Evolutionary conservation across 257 asterid genomes (phyloP).

Genomic region (Salvia hispanica): DNA sequence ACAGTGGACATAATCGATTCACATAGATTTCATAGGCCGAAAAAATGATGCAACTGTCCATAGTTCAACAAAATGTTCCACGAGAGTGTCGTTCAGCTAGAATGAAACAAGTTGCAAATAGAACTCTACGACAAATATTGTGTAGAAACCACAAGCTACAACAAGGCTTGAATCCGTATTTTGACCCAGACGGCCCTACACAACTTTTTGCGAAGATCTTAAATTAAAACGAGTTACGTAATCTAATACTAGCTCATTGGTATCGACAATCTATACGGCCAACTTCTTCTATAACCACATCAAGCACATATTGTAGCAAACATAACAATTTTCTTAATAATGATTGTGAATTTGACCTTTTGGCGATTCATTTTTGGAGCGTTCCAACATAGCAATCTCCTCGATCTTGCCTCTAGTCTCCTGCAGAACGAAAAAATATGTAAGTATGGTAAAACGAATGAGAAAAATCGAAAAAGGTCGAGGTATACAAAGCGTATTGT

Average conservation of each 20-base stretch:
- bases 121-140: not conserved
- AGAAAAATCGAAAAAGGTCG: not conserved
- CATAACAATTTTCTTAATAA: not conserved
- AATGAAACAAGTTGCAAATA: not conserved
- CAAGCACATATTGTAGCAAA: too few relatives aligned
- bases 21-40: too few relatives aligned
- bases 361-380: slow-evolving; percentile 58
- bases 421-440: slow-evolving; percentile 41
- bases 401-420: slow-evolving; percentile 83
- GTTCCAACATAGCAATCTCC: slow-evolving; percentile 87
- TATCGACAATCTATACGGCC: too few relatives aligned
- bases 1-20: too few relatives aligned
- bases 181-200: too few relatives aligned
- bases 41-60: too few relatives aligned
- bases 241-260: too few relatives aligned
- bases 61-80: not conserved
- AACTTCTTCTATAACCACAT: too few relatives aligned
- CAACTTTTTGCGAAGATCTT: too few relatives aligned
- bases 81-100: not conserved
- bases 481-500: not conserved
- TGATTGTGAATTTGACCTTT: slow-evolving; percentile 49
- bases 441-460: not conserved
- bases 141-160: not conserved
- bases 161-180: too few relatives aligned
- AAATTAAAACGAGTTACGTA: too few relatives aligned